phyloP scores from a whole-genome alignment of 805 yeast species.

The Nematodospora valgi region DNA sequence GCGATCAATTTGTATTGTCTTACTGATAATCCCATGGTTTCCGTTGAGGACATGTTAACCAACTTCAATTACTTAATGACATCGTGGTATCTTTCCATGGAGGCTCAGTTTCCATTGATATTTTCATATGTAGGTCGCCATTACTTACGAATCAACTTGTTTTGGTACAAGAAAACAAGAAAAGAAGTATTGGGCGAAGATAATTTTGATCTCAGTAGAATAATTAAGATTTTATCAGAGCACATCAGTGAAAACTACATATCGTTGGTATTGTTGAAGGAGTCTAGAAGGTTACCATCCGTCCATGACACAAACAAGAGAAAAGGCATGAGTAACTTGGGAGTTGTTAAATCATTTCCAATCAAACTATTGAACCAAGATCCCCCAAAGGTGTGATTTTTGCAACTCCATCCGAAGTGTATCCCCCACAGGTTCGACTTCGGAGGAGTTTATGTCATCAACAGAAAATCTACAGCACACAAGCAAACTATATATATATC shows the following conservation, averaged over 20 bases:
- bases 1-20: constrained; percentile 9
- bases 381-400: too few relatives aligned
- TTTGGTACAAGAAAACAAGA: constrained; percentile 6
- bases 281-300: not conserved
- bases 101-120: constrained; percentile 25
- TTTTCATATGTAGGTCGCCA: constrained; percentile 29
- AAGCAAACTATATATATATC: too few relatives aligned
- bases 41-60: constrained; percentile 7
- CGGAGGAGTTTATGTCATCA: too few relatives aligned
- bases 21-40: constrained; percentile 6
- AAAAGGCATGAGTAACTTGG: not conserved
- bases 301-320: not conserved
- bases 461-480: too few relatives aligned
- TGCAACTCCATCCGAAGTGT: too few relatives aligned
- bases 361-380: not conserved
- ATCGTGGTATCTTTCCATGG: constrained; percentile 25
- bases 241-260: constrained; percentile 5
- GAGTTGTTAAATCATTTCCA: constrained; percentile 4
- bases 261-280: constrained; percentile 1
- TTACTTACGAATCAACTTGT: constrained; percentile 19
- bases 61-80: constrained; percentile 20
- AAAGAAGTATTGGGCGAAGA: constrained; percentile 1
- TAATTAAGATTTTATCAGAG: constrained; percentile 3
- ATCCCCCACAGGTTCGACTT: too few relatives aligned
- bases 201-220: constrained; percentile 2